phyloP scores from a whole-genome alignment of 139 green algal species.

The Picochlorum sp. region DNA sequence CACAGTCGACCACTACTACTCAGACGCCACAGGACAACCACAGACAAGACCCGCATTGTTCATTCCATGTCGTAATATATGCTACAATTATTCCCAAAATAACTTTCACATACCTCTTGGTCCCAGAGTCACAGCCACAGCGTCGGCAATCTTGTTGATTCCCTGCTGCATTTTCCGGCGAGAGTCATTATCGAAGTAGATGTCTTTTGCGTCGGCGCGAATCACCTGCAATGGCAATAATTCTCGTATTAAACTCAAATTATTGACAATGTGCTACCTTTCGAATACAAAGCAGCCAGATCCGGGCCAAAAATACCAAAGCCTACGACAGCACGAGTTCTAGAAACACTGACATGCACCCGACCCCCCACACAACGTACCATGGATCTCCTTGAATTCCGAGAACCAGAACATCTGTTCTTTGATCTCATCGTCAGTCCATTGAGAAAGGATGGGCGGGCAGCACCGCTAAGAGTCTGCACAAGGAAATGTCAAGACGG shows the following conservation, averaged over 20 bases:
- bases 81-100: no score
- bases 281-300: neutral
- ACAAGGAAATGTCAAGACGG: no score
- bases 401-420: neutral
- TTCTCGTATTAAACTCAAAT: constrained; percentile 2
- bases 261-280: neutral
- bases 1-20: neutral
- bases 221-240: constrained; percentile 38
- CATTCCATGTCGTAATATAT: neutral
- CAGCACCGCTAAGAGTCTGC: constrained; percentile 2
- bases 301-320: neutral
- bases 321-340: constrained; percentile 2
- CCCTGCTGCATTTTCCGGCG: constrained; percentile 78
- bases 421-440: neutral
- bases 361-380: neutral
- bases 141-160: constrained; percentile 98
- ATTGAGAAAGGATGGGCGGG: neutral
- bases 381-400: neutral
- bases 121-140: constrained; percentile 90
- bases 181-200: constrained; percentile 85
- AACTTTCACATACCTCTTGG: constrained; percentile 64
- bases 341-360: constrained; percentile 1
- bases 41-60: constrained; percentile 1
- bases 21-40: constrained; percentile 12
- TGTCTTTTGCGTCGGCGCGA: constrained; percentile 86